Base-by-base conservation (phyloP, 306 rosid genomes). In the Clitoria ternatea region DNA sequence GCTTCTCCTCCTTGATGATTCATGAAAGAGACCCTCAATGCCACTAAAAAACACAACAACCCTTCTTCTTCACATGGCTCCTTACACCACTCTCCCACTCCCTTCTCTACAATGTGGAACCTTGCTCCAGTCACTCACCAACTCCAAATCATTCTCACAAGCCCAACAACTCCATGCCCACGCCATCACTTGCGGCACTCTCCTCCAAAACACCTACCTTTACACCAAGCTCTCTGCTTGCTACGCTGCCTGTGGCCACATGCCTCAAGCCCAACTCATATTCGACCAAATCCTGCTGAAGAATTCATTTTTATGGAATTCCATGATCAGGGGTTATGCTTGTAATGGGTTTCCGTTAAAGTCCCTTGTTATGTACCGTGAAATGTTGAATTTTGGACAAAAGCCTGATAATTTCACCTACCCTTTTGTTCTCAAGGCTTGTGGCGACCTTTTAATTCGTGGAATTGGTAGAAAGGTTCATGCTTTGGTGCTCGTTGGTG, bases 341-440 rank as follows among this genome's bases (percentile, higher is more conserved):
- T 83, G 71, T 40, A 61, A 59, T 20, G 82, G 65, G 24, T 23
- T 12, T 20, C 44, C 83, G 23, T 22, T 54, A 1, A 63, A 39
- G 8, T 81, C 89, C 12, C 70, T 84, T 70, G 15, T 59, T 47
- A 12, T 84, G 67, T 86, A 89, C 79, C 81, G 84, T 45, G 50
- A 78, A 64, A 86, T 89, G 86, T 17, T 70, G 26, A 24, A 61
- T 42, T 68, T 52, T 22, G 86, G 88, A 23, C 76, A 23, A 17
- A 82, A 70, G 70, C 74, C 77, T 2, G 85, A 89, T 54, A 66
- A 89, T 30, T 89, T 77, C 53, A 84, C 89, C n/a, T 86, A 80
- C 66, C 89, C 89, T 19, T 86, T 70, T 84, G 86, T 86, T 48
- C 81, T 86, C 6, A 82, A 86, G 76, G 89, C 85, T 4, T 86